Base-by-base conservation (phyloP, 345 rosid genomes). In the Moringa oleifera region DNA sequence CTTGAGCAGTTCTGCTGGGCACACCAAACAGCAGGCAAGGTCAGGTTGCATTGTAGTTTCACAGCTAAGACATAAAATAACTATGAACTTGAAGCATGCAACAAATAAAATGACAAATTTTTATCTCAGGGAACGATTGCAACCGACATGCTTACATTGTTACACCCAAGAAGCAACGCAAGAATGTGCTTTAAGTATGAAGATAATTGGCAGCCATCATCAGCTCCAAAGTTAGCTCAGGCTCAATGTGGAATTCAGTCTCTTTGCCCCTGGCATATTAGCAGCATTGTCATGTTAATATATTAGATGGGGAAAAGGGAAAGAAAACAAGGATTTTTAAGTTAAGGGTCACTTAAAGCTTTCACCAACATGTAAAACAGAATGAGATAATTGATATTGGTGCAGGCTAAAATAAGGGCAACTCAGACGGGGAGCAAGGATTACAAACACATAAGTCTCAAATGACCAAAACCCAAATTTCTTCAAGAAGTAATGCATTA, bases 151-250 rank as follows among this genome's bases (percentile, higher is more conserved):
- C 25, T 54, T 51, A 28, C 20, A 2, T 25, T 63, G 33, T 20
- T 18, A 18, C 19, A 57, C 57, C 57, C 24, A 28, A 28, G 12
- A 18, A 66, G 50, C 25, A 57, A 51, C 16, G 47, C n/a, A 59
- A 63, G 47, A 5, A 41, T 7, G 6, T 2, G 20, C 62, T 54
- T 69, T 66, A 74, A 53, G 91, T 81, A 70, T 85, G 88, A 63
- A 85, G 91, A 58, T 85, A 85, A 61, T 85, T 85, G 59, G 88
- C 88, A 72, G 88, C 88, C 91, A 85, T 85, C 86, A 85, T 80
- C 71, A 85, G 78, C 80, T 83, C 86, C 60, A 85, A 70, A 51
- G 88, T 85, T 59, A 85, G 67, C 56, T 85, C 91, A 20, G 91
- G 91, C 75, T 83, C 91, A 59, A 85, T 85, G 33, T 74, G 77